These are phyloP conservation scores for Suillus clintonianus DNA, from an alignment of 768 basidiomycete species.

Conservation along the genomic window DNA sequence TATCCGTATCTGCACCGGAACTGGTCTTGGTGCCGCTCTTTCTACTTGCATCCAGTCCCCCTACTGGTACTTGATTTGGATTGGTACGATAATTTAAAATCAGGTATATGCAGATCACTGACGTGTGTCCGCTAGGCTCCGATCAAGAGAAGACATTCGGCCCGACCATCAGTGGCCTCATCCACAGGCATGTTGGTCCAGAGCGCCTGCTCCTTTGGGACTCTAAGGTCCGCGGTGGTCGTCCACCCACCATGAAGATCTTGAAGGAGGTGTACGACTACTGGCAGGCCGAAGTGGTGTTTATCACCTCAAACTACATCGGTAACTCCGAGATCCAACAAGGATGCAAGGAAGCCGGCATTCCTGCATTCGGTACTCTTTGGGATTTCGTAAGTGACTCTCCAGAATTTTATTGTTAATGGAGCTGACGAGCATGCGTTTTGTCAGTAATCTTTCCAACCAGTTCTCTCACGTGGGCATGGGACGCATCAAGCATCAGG, in stretches of 20 bases:
- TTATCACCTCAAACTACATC: constrained; percentile 82
- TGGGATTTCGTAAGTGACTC: constrained; percentile 60
- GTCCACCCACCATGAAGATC: constrained; percentile 78
- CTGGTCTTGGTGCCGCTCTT: constrained; percentile 78
- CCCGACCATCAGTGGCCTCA: constrained; percentile 73
- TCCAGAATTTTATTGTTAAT: constrained; percentile 6
- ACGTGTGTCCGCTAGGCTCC: constrained; percentile 48
- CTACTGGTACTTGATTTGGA: constrained; percentile 81
- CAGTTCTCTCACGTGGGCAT: constrained; percentile 11
- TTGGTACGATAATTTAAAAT: constrained; percentile 41
- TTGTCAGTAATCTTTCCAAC: constrained; percentile 22
- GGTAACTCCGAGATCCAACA: constrained; percentile 81
- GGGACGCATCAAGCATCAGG: constrained; percentile 2
- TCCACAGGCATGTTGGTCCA: constrained; percentile 68
- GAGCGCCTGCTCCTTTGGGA: constrained; percentile 80
- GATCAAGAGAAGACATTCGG: constrained; percentile 87
- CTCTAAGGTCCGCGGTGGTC: constrained; percentile 69
- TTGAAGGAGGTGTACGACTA: constrained; percentile 65
- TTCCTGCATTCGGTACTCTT: constrained; percentile 68
- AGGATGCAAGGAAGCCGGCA: constrained; percentile 70
- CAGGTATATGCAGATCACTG: constrained; percentile 11
- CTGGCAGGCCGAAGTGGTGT: constrained; percentile 80
- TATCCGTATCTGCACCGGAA: constrained; percentile 81
- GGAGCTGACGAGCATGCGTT: constrained; percentile 2
- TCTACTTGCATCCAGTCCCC: constrained; percentile 79